phyloP scores from a whole-genome alignment of 2,329 filamentous ascomycete genomes.

The Aspergillus awamori region DNA sequence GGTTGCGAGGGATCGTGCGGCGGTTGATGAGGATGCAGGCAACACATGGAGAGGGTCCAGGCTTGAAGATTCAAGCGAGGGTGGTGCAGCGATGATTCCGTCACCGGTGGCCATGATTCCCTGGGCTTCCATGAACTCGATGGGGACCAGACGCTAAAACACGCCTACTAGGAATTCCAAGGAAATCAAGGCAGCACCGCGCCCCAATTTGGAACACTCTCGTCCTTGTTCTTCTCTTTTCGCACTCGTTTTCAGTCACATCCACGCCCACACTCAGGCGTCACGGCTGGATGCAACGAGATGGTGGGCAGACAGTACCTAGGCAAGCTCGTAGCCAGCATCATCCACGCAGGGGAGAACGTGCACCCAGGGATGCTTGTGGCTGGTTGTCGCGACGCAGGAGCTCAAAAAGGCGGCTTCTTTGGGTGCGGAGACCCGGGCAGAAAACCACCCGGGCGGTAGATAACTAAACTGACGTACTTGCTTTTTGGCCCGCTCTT shows the following conservation, averaged over 20 bases:
- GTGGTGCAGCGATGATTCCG: conserved; percentile 13
- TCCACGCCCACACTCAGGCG: neutral
- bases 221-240: neutral
- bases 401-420: conserved; percentile 1
- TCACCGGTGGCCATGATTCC: conserved; percentile 18
- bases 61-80: conserved; percentile 13
- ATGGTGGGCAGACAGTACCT: neutral
- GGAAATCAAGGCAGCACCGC: conserved; percentile 1
- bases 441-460: neutral
- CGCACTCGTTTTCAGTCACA: neutral
- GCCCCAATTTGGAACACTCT: neutral
- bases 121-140: conserved; percentile 13
- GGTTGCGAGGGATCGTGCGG: conserved; percentile 14
- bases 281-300: neutral
- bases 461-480: too few species aligned
- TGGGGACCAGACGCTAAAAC: conserved; percentile 18
- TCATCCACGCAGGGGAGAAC: conserved; percentile 18
- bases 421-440: neutral
- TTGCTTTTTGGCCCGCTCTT: too few species aligned
- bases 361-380: conserved; percentile 19
- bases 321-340: conserved; percentile 11
- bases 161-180: neutral
- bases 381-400: conserved; percentile 16
- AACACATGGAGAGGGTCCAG: conserved; percentile 18
- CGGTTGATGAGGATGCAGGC: conserved; percentile 24